Conservation (phyloP, 1,284 basidiomycete species). For the Hypsizygus ulmarius region DNA sequence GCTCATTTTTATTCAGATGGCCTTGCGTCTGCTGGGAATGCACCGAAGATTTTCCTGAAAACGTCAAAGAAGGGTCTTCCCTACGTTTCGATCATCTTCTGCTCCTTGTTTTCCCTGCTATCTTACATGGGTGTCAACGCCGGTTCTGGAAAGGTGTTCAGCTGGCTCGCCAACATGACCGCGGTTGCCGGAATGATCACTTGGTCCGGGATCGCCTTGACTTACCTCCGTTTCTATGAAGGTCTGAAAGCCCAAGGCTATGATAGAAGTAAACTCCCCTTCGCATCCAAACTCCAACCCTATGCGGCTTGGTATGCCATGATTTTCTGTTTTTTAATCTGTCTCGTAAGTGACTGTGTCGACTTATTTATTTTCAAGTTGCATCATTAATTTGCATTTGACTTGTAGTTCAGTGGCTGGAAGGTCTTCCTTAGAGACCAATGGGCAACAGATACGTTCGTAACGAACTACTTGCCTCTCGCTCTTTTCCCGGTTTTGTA, state of each 20-base stretch:
- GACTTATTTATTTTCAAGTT: neutral
- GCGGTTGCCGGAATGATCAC: slow-evolving; percentile 63
- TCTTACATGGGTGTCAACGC: slow-evolving; percentile 69
- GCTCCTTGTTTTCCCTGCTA: slow-evolving; percentile 67
- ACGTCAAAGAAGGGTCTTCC: slow-evolving; percentile 76
- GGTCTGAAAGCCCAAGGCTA: slow-evolving; percentile 77
- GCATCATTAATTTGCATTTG: neutral
- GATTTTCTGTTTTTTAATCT: slow-evolving; percentile 55
- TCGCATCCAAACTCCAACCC: slow-evolving; percentile 57
- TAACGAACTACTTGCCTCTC: slow-evolving; percentile 81
- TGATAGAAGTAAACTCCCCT: slow-evolving; percentile 67
- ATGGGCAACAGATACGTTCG: slow-evolving; percentile 61
- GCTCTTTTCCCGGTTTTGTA: slow-evolving; percentile 78
- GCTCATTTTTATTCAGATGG: slow-evolving; percentile 51
- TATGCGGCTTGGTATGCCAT: slow-evolving; percentile 71
- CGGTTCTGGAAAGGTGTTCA: slow-evolving; percentile 64
- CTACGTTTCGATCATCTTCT: slow-evolving; percentile 65
- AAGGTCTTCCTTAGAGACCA: slow-evolving; percentile 68
- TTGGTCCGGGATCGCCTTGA: slow-evolving; percentile 82
- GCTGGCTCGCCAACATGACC: slow-evolving; percentile 79
- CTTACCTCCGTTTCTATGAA: slow-evolving; percentile 77
- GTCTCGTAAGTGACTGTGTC: slow-evolving; percentile 51
- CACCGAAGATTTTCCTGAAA: slow-evolving; percentile 70
- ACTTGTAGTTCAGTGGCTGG: slow-evolving; percentile 67
- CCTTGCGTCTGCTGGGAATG: slow-evolving; percentile 72